Evolutionary conservation across 371 early-diverging fungal genomes (phyloP).

Genomic region (Nematocida sp.): DNA sequence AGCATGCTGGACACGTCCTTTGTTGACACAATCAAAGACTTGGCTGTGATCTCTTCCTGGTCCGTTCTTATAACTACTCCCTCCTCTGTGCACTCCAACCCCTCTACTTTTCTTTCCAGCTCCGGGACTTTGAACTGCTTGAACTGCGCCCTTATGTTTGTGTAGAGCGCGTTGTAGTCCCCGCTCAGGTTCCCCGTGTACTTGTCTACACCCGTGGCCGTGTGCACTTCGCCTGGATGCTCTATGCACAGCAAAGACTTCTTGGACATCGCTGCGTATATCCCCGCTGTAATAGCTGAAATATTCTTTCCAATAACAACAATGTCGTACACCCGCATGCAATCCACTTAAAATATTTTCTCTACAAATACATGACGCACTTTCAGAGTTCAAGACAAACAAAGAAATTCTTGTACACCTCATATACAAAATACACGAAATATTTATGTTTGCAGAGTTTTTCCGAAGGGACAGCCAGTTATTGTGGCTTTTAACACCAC

Average conservation of each 20-base stretch:
- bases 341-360: too few relatives aligned
- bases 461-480: constrained; percentile 18
- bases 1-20: background rate
- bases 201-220: constrained; percentile 21
- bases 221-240: constrained; percentile 2
- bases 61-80: background rate
- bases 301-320: constrained; percentile 43
- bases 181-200: constrained; percentile 20
- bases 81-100: background rate
- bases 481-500: constrained; percentile 60
- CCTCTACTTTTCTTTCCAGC: background rate
- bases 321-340: constrained; percentile 40
- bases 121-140: background rate
- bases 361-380: too few relatives aligned
- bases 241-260: constrained; percentile 16
- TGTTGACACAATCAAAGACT: constrained; percentile 36
- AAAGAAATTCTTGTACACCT: constrained; percentile 25
- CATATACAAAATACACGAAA: constrained; percentile 15
- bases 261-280: constrained; percentile 43
- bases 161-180: constrained; percentile 2
- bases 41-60: constrained; percentile 10
- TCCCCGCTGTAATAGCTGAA: constrained; percentile 40
- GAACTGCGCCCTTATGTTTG: background rate
- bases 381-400: too few relatives aligned
- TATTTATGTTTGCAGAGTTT: constrained; percentile 31